Percentiles rank a stretch among this genome's conserved stretches.
Conservation (phyloP, 768 basidiomycete species). For the Lactifluus subvellereus region DNA sequence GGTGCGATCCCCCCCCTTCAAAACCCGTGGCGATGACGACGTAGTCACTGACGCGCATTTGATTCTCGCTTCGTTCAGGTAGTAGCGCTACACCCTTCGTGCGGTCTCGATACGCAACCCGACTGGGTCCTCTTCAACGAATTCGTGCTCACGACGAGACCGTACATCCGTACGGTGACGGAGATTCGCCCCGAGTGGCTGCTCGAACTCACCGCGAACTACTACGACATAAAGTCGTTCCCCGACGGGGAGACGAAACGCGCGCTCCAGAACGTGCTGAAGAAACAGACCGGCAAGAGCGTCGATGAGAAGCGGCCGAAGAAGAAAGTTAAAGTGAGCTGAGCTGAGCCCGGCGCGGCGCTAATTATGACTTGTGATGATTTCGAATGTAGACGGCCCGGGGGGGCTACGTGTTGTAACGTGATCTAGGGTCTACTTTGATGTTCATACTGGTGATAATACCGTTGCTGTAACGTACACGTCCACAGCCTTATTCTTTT, state of each 20-base stretch:
- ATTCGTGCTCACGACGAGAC: slow-evolving; percentile 86
- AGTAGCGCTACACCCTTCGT: slow-evolving; percentile 78
- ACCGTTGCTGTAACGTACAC: background rate
- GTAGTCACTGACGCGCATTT: background rate
- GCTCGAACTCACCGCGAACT: slow-evolving; percentile 53
- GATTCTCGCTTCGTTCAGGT: slow-evolving; percentile 36
- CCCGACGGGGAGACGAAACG: slow-evolving; percentile 67
- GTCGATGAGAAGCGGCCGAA: background rate
- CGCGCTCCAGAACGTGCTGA: slow-evolving; percentile 29
- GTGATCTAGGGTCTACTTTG: background rate
- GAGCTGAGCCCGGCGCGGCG: background rate
- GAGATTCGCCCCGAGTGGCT: slow-evolving; percentile 85
- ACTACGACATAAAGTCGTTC: slow-evolving; percentile 66
- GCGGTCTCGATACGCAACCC: slow-evolving; percentile 79
- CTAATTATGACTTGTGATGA: background rate
- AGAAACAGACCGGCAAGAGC: slow-evolving; percentile 8
- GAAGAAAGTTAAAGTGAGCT: slow-evolving; percentile 8
- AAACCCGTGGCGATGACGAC: no score
- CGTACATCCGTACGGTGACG: slow-evolving; percentile 88
- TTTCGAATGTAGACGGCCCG: background rate
- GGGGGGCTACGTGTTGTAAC: background rate
- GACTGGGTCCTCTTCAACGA: slow-evolving; percentile 95
- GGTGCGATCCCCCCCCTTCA: slow-evolving; percentile 36
- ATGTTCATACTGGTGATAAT: background rate
- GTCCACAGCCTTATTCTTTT: background rate